Base-by-base conservation (phyloP, 2,329 filamentous ascomycete genomes). In the Colletotrichum sp. region DNA sequence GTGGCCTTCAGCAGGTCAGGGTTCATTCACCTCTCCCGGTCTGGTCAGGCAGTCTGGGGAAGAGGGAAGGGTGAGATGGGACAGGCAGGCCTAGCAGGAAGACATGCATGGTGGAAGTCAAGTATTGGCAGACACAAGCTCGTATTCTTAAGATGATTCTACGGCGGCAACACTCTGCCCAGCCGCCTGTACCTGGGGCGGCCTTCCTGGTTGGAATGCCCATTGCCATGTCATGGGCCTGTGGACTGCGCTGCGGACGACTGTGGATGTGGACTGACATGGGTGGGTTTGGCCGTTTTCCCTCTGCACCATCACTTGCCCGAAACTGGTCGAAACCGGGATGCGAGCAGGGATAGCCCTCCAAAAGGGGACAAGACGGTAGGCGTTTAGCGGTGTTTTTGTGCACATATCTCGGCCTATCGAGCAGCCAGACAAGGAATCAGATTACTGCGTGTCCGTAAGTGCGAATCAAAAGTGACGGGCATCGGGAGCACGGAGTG, bases 131-230 rank as follows among this genome's bases (percentile, higher is more conserved):
- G 24, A 38, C 29, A 71, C 38, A n/a, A 71, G 29, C 72, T 74
- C 72, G 72, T 74, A 72, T 74, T 74, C 72, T 67, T 74, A 72
- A 71, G 68, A 66, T 66, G 61, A 74, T 71, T 72, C 27, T 33
- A n/a, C 27, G 67, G 71, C 71, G 65, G 70, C 57, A 69, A 73
- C 16, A 51, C 24, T 58, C 51, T 43, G n/a, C 51, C 21, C 21
- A 62, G 21, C 9, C 24, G 11, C 27, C 24, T 55, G 51, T n/a
- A 29, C 24, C 13, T 31, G 31, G 33, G 57, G 34, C 27, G 27
- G 43, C 9, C 16, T 34, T 69, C 21, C 13, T 51, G 38, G 21
- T 38, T 54, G 21, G 51, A 58, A 61, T 65, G 71, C 43, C 18
- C 54, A 73, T 71, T 72, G 72, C 43, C 68, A 58, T 71, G 67